Conservation (phyloP, 768 basidiomycete genomes). For the Aureoboletus auriporus region DNA sequence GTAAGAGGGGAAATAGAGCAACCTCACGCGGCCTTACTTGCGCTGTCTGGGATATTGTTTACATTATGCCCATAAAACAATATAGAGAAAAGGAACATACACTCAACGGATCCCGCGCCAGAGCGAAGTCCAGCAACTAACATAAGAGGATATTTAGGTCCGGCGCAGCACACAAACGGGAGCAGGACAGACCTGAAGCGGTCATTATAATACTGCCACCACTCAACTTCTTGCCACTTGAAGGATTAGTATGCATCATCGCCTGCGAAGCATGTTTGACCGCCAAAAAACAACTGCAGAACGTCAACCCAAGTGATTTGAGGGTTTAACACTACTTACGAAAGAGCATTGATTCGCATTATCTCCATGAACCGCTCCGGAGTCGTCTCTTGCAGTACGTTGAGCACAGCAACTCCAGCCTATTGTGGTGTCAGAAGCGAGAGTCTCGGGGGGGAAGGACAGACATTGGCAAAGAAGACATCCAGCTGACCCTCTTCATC, state of each 20-base stretch:
- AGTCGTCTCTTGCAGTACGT: slow-evolving; percentile 49
- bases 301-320: background rate
- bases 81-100: slow-evolving; percentile 39
- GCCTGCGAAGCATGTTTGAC: slow-evolving; percentile 82
- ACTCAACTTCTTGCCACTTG: slow-evolving; percentile 62
- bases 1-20: background rate
- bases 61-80: background rate
- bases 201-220: slow-evolving; percentile 87
- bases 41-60: slow-evolving; percentile 59
- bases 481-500: slow-evolving; percentile 84
- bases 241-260: slow-evolving; percentile 66
- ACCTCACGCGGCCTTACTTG: slow-evolving; percentile 87
- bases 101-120: slow-evolving; percentile 79
- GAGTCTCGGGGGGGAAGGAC: slow-evolving; percentile 14
- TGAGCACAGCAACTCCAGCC: slow-evolving; percentile 60
- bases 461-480: slow-evolving; percentile 92
- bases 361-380: slow-evolving; percentile 67
- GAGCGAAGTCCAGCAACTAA: slow-evolving; percentile 79
- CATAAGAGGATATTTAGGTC: slow-evolving; percentile 20
- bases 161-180: background rate
- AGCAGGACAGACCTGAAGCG: slow-evolving; percentile 59
- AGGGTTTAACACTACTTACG: slow-evolving; percentile 35
- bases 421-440: slow-evolving; percentile 24
- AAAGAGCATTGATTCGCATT: slow-evolving; percentile 74
- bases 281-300: slow-evolving; percentile 77